Conservation (phyloP, 1,284 basidiomycete genomes). For the Ceratobasidium sp. region DNA sequence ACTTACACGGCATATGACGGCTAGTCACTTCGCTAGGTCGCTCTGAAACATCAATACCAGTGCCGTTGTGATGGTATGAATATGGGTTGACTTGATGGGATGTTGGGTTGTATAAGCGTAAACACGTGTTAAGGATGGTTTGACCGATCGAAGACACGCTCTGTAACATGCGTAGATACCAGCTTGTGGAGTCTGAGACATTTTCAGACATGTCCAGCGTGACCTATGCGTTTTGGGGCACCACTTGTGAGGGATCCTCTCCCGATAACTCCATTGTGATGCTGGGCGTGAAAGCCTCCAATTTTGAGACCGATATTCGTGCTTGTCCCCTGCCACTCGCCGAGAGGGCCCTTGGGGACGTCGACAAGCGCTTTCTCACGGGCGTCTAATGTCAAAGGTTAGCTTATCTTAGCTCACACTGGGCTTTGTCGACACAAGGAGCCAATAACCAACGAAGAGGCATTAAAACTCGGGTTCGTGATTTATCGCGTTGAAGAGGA, state of each 20-base stretch:
- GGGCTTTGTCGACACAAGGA: constrained; percentile 57
- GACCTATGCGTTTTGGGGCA: not conserved
- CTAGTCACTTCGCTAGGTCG: too few relatives aligned
- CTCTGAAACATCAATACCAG: not conserved
- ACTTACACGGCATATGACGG: too few relatives aligned
- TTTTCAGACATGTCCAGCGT: constrained; percentile 11
- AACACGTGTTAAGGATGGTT: not conserved
- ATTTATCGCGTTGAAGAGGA: constrained; percentile 1
- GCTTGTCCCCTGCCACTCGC: not conserved
- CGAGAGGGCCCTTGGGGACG: constrained; percentile 52
- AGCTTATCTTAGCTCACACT: constrained; percentile 60
- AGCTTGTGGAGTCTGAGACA: constrained; percentile 12
- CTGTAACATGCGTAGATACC: constrained; percentile 21
- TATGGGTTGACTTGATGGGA: too few relatives aligned
- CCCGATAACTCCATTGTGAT: constrained; percentile 14
- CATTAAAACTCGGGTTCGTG: constrained; percentile 56
- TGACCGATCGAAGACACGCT: not conserved
- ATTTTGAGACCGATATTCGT: constrained; percentile 34
- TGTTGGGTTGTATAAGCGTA: not conserved
- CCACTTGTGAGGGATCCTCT: not conserved
- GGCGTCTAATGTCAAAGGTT: constrained; percentile 58
- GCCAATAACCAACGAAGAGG: constrained; percentile 58
- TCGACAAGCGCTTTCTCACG: constrained; percentile 58
- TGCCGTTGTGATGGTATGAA: not conserved
- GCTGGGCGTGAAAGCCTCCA: not conserved